Evolutionary conservation across 2,329 filamentous ascomycete genomes (phyloP), one percentile per base, ranked within the genome.

Genomic region (Colletotrichum gigasporum): DNA sequence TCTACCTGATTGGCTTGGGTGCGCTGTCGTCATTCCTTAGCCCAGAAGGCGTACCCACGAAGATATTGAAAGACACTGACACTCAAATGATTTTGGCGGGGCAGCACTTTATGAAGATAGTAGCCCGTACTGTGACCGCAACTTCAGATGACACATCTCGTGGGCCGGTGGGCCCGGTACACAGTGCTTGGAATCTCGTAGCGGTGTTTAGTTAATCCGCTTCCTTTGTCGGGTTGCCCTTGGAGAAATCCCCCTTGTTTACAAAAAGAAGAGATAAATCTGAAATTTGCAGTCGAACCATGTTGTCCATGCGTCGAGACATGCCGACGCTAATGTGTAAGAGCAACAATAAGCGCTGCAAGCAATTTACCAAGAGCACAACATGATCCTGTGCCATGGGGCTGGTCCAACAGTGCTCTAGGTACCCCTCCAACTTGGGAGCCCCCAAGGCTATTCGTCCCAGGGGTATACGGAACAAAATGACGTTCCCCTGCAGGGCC

Each of bases 401-500:
- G 26, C 28, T 61, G 42, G 26, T 57, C 16, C 42, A 48, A 51
- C 47, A 44, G 45, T 63, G 47, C 41, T 11, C 41, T 57, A 63
- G n/a, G n/a, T n/a, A n/a, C n/a, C n/a, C n/a, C n/a, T n/a, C n/a
- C n/a, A n/a, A n/a, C n/a, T n/a, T n/a, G n/a, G n/a, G n/a, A n/a
- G n/a, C 32, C 45, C 30, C 45, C 45, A 45, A 63, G 53, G 45
- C 30, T 34, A 61, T 24, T 34, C 28, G 20, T 53, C 18, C 61
- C 61, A 64, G 57, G 62, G 56, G 62, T 54, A 30, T 24, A 57
- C 42, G 62, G 62, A 44, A 62, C 30, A 58, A n/a, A 30, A 65
- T 65, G 63, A 65, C 63, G 63, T 47, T 57, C 20, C 63, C 63
- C 52, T 65, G 63, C 63, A 65, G 63, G 55, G 24, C 47, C 41